Conservation (phyloP, 164 flowering plant species). For the Umbellularia californica region DNA sequence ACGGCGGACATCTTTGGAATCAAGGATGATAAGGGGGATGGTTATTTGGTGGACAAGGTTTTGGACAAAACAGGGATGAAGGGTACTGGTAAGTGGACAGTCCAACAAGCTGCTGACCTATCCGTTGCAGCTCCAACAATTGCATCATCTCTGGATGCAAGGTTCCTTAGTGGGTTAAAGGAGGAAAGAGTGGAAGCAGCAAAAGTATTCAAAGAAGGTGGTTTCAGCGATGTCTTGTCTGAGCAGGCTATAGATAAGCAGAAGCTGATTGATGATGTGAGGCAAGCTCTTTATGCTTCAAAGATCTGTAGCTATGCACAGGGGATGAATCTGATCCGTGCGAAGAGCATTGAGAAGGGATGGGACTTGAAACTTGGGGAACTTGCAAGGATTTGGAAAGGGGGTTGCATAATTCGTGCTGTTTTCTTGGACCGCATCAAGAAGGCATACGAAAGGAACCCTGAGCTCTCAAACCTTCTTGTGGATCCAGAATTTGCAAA, state of each 20-base stretch:
- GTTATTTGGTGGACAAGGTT: conserved; percentile 67
- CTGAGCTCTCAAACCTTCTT: conserved; percentile 61
- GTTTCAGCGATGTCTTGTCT: conserved; percentile 42
- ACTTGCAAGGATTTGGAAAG: conserved; percentile 79
- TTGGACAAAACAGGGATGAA: conserved; percentile 82
- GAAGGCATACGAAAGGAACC: conserved; percentile 65
- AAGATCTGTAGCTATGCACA: conserved; percentile 85
- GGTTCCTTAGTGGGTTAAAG: conserved; percentile 70
- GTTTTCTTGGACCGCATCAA: conserved; percentile 68
- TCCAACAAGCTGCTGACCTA: conserved; percentile 78
- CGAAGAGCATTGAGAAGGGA: conserved; percentile 70
- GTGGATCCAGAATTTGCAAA: conserved; percentile 74
- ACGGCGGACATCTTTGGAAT: conserved; percentile 64
- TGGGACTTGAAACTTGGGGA: conserved; percentile 74
- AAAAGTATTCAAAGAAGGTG: conserved; percentile 47
- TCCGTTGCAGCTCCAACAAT: conserved; percentile 77
- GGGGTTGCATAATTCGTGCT: conserved; percentile 75
- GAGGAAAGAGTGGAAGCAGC: conserved; percentile 63
- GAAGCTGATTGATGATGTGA: conserved; percentile 62
- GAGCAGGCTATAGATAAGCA: conserved; percentile 50
- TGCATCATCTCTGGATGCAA: conserved; percentile 54
- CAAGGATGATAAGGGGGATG: conserved; percentile 65
- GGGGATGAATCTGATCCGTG: conserved; percentile 75
- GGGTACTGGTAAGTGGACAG: conserved; percentile 85
- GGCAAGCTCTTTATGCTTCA: conserved; percentile 69